phyloP scores from a whole-genome alignment of 768 basidiomycete species.

The Hortiboletus campestris region DNA sequence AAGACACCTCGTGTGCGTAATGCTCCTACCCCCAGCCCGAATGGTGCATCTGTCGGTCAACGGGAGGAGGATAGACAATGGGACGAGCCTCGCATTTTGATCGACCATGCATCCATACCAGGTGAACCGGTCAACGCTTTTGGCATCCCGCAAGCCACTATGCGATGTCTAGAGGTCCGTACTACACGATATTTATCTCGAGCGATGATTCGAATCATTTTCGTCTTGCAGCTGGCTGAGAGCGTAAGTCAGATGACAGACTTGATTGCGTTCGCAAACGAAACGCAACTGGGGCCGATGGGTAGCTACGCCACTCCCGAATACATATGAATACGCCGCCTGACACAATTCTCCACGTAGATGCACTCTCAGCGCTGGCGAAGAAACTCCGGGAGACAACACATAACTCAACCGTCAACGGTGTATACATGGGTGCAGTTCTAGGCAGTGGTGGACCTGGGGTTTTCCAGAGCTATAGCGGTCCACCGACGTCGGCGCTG shows the following conservation, averaged over 20 bases:
- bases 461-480: constrained; percentile 24
- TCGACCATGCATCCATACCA: constrained; percentile 66
- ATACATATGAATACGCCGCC: constrained; percentile 24
- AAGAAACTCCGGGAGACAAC: constrained; percentile 37
- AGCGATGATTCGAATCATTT: constrained; percentile 3
- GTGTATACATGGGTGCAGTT: constrained; percentile 18
- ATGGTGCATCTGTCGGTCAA: constrained; percentile 24
- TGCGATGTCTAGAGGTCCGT: constrained; percentile 81
- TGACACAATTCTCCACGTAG: constrained; percentile 33
- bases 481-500: constrained; percentile 42
- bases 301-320: constrained; percentile 47
- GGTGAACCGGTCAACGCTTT: constrained; percentile 85
- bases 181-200: neutral
- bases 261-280: constrained; percentile 62
- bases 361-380: constrained; percentile 43
- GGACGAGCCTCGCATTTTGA: constrained; percentile 63
- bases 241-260: constrained; percentile 80
- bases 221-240: constrained; percentile 60
- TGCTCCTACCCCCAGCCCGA: constrained; percentile 35
- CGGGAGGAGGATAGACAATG: constrained; percentile 57
- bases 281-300: constrained; percentile 55
- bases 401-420: constrained; percentile 15
- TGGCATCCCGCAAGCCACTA: constrained; percentile 85
- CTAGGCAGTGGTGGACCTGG: constrained; percentile 20
- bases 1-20: constrained; percentile 36